phyloP scores from a whole-genome alignment of 2,329 filamentous ascomycete genomes.

The Botrytis porri region DNA sequence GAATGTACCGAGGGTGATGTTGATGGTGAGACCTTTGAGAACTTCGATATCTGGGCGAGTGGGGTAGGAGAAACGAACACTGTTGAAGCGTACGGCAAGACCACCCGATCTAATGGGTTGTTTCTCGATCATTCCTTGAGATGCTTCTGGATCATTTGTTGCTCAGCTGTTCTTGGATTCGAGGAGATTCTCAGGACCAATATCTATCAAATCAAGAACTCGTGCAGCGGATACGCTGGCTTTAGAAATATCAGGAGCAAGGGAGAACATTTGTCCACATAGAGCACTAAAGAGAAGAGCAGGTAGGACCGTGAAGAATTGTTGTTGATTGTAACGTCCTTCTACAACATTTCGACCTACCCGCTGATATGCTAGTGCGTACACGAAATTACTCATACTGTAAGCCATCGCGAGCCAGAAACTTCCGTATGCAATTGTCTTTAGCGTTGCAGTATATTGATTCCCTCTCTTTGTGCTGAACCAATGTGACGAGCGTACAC shows the following conservation, averaged over 20 bases:
- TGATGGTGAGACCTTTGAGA: slow-evolving; percentile 54
- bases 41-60: slow-evolving; percentile 57
- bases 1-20: slow-evolving; percentile 57
- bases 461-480: slow-evolving; percentile 42
- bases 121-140: background rate
- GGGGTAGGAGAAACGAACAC: slow-evolving; percentile 65
- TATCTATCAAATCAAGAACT: slow-evolving; percentile 51
- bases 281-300: slow-evolving; percentile 69
- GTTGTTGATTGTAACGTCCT: slow-evolving; percentile 60
- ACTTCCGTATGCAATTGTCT: slow-evolving; percentile 39
- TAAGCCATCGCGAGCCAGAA: slow-evolving; percentile 60
- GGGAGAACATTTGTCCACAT: slow-evolving; percentile 71
- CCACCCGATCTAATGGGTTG: background rate
- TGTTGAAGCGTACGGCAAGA: slow-evolving; percentile 44
- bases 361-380: slow-evolving; percentile 79
- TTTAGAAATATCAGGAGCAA: slow-evolving; percentile 68
- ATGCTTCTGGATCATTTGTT: slow-evolving; percentile 4
- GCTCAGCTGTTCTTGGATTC: background rate
- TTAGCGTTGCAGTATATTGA: slow-evolving; percentile 53
- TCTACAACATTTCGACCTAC: slow-evolving; percentile 66
- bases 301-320: slow-evolving; percentile 72
- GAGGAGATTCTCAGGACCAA: slow-evolving; percentile 35
- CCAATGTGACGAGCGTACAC: background rate
- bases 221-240: slow-evolving; percentile 59
- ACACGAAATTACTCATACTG: slow-evolving; percentile 62